Base-by-base conservation (phyloP, 345 rosid genomes). In the Aquilaria malaccensis region DNA sequence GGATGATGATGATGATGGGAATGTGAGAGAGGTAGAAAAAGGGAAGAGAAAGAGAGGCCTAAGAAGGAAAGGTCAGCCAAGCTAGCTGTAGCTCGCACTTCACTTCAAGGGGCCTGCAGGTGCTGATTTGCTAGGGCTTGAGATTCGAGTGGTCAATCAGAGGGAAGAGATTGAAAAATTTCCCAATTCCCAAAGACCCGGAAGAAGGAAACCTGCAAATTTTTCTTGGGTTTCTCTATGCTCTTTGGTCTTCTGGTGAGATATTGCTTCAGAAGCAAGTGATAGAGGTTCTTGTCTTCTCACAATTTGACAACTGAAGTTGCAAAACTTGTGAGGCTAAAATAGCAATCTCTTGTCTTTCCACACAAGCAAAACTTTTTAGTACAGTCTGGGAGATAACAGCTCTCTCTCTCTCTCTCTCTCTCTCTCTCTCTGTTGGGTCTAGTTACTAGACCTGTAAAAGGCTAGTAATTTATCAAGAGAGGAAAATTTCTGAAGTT, bases 191-290 rank as follows among this genome's bases (percentile, higher is more conserved):
- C 78, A 67, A 69, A 58, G 63, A 50, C 2, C 48, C 52, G 59
- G 47, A 60, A 30, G 31, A 59, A 56, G 32, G 11, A 61, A 33
- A 65, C 32, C 60, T 58, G 14, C 45, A 33, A 55, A 15, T 49
- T 41, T 61, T 69, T 77, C 71, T 73, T 64, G 69, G 72, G 49
- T 74, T 63, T 66, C 72, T 68, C 52, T 56, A 46, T 7, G 49
- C 10, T 67, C 45, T 29, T 33, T 45, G 52, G 43, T 62, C 45
- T 14, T 33, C 72, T 60, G 45, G 41, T 37, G 66, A 70, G 54
- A 67, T 66, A 10, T 70, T 72, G 78, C 65, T 68, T 65, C 70
- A 70, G 71, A 56, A 57, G 67, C 78, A 70, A 79, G 73, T 67
- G 72, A 72, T 67, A 58, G 63, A 50, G 61, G 51, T 64, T 48